phyloP scores from a whole-genome alignment of 306 rosid genomes.

The Datisca glomerata region DNA sequence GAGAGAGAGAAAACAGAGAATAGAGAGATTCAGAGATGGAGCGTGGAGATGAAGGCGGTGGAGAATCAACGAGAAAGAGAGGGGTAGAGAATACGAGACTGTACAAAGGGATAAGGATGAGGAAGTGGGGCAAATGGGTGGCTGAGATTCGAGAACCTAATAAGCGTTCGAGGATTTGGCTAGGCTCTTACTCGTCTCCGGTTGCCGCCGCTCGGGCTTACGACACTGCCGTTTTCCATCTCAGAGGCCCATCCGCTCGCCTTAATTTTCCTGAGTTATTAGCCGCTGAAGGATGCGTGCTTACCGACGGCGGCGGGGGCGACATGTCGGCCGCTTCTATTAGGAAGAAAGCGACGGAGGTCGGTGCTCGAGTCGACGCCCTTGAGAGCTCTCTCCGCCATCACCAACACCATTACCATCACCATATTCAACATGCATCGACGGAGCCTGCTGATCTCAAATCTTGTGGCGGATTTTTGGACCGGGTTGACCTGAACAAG shows the following conservation, averaged over 20 bases:
- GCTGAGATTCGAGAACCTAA: constrained; percentile 62
- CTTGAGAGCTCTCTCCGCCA: constrained; percentile 41
- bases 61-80: constrained; percentile 15
- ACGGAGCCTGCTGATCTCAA: constrained; percentile 13
- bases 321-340: constrained; percentile 78
- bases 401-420: constrained; percentile 21
- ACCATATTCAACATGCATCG: constrained; percentile 1
- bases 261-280: constrained; percentile 50
- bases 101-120: constrained; percentile 69
- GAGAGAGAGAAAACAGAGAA: too few species aligned
- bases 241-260: constrained; percentile 55
- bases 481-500: constrained; percentile 71
- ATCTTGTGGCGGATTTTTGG: constrained; percentile 24
- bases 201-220: constrained; percentile 62
- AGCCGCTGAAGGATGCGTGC: constrained; percentile 15
- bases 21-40: constrained; percentile 10
- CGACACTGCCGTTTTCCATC: constrained; percentile 63
- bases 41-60: constrained; percentile 1
- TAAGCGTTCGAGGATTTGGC: constrained; percentile 62
- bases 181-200: constrained; percentile 62
- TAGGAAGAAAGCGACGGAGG: constrained; percentile 79
- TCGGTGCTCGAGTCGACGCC: constrained; percentile 86
- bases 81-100: constrained; percentile 18
- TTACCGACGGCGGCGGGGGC: constrained; percentile 11
- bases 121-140: constrained; percentile 76